These are phyloP conservation scores for Elaphomyces granulatus DNA, from an alignment of 495 filamentous ascomycete species.

Conservation along the genomic window DNA sequence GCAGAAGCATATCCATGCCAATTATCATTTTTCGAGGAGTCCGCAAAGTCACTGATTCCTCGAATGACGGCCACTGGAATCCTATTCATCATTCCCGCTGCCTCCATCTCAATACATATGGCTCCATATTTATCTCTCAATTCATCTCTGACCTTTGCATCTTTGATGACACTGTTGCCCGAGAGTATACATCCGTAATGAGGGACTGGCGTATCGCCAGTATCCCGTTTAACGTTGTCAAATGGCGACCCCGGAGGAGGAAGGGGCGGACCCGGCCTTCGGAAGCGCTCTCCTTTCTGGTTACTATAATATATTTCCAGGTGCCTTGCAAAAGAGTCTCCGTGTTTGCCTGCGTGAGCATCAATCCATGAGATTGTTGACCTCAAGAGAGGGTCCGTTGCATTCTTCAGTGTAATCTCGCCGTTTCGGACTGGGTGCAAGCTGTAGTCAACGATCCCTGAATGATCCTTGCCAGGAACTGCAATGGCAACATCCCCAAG, in stretches of 20 bases:
- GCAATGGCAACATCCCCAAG: slow-evolving; percentile 26
- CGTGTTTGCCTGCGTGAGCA: slow-evolving; percentile 2
- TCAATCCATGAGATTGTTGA: slow-evolving; percentile 4
- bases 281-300: too few relatives aligned
- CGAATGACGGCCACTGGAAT: slow-evolving; percentile 12
- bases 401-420: too few relatives aligned
- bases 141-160: slow-evolving; percentile 2
- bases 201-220: too few relatives aligned
- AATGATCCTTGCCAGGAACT: slow-evolving; percentile 5
- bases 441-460: too few relatives aligned
- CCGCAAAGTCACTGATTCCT: slow-evolving; percentile 19
- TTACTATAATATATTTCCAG: too few relatives aligned
- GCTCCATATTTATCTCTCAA: slow-evolving; percentile 4
- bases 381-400: slow-evolving; percentile 5
- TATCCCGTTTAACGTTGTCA: too few relatives aligned
- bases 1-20: slow-evolving; percentile 20
- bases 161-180: slow-evolving; percentile 5
- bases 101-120: slow-evolving; percentile 24
- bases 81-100: slow-evolving; percentile 17
- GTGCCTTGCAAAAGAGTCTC: too few relatives aligned
- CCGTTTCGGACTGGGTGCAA: too few relatives aligned
- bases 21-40: slow-evolving; percentile 16
- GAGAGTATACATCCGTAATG: too few relatives aligned
- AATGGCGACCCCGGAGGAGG: too few relatives aligned
- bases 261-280: too few relatives aligned